Base-by-base conservation (phyloP, 225 moss, liverwort and hornwort genomes). In the Polytrichum formosum region DNA sequence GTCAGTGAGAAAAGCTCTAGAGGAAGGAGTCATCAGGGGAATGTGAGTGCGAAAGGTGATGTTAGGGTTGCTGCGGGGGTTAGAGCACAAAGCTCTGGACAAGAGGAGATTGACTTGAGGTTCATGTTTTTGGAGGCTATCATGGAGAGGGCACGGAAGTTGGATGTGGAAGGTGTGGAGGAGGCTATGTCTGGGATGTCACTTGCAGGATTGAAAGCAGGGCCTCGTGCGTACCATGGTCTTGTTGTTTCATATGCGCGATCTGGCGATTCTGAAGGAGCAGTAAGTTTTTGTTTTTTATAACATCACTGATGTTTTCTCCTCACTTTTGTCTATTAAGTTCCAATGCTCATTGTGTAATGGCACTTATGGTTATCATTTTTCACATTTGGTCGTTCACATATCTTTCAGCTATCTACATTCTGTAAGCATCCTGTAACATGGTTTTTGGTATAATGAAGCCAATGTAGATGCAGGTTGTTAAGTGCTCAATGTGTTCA, bases 71-170 rank as follows among this genome's bases (percentile, higher is more conserved):
- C 73, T 9, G 70, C 64, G n/a, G 55, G 55, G 27, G 72, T 71
- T 56, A 68, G 54, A 33, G 75, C 55, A 68, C 74, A 78, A 22
- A 85, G 66, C 56, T 63, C 78, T 7, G 76, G 80, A 46, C 85
- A 87, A 67, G 86, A 91, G 65, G 97, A 97, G 80, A 78, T 68
- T 68, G 92, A 94, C 64, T 81, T 94, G 66, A 83, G 98, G 71
- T 84, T 85, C 31, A 84, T 91, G 88, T 94, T 98, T 73, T 55
- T 98, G 85, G 98, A 98, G 79, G 87, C 92, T 31, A 85, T 98
- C 7, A 92, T 98, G 98, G 90, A 91, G 84, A 77, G 92, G 58
- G 90, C 92, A 25, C 83, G 92, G 58, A 86, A 74, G 67, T 75
- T 72, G 55, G 92, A 98, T 63, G 73, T 91, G 9, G 94, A 92